These are phyloP conservation scores for Aegilops longissima DNA, from an alignment of 176 grass and related monocot species.

Conservation along the genomic window DNA sequence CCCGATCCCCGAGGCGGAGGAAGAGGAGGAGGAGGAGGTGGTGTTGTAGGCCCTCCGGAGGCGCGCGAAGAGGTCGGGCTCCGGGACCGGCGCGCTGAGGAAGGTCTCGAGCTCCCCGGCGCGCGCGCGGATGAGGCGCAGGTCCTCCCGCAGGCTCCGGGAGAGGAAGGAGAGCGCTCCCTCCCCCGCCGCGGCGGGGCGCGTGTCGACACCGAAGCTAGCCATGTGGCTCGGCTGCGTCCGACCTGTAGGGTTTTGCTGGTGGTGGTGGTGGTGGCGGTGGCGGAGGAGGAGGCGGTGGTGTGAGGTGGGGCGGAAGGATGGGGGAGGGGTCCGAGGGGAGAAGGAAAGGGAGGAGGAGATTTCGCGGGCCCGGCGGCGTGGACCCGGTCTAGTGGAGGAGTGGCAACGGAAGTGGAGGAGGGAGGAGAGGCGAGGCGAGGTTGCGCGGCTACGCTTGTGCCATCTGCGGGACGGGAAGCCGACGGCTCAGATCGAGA, in stretches of 20 bases:
- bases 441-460: neutral
- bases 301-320: neutral
- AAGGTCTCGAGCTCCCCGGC: constrained; percentile 76
- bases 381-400: neutral
- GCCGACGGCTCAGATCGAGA: neutral
- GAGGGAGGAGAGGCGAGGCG: neutral
- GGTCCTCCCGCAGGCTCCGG: constrained; percentile 72
- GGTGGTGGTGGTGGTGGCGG: neutral
- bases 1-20: constrained; percentile 20
- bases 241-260: neutral
- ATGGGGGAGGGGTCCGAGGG: neutral
- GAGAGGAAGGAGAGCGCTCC: constrained; percentile 82
- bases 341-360: neutral
- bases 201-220: constrained; percentile 66
- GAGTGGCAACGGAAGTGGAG: neutral
- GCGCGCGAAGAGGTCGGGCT: constrained; percentile 72
- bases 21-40: constrained; percentile 22
- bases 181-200: constrained; percentile 39
- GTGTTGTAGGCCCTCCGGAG: constrained; percentile 50
- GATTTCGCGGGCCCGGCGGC: constrained; percentile 47
- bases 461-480: neutral
- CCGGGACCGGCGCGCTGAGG: constrained; percentile 59
- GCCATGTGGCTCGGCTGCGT: constrained; percentile 44
- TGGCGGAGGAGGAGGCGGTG: neutral
- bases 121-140: constrained; percentile 74